Conservation (phyloP, 257 asterid species). For the Paraleonurus japonicus region DNA sequence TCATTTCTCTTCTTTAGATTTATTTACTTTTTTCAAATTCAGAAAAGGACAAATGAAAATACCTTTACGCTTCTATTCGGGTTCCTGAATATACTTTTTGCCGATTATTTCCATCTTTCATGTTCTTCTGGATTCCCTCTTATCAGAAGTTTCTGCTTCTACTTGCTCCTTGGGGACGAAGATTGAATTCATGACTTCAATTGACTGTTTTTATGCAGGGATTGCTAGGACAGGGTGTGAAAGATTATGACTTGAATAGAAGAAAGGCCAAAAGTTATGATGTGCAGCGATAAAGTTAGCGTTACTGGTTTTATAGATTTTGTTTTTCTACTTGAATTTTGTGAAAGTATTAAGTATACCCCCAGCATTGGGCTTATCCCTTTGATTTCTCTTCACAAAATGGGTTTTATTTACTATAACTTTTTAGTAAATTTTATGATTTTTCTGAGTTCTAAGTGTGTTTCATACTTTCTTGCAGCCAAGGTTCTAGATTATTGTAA, state of each 20-base stretch:
- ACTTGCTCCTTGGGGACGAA: too few relatives aligned
- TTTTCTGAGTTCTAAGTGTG: conserved; percentile 7
- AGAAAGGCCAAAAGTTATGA: conserved; percentile 23
- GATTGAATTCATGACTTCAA: conserved; percentile 21
- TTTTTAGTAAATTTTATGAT: background rate
- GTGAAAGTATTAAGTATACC: background rate
- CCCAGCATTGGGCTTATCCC: conserved; percentile 15
- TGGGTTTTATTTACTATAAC: conserved; percentile 8
- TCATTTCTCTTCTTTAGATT: conserved; percentile 2
- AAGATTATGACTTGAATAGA: conserved; percentile 19
- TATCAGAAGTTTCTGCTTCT: too few relatives aligned
- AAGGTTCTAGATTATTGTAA: conserved; percentile 29
- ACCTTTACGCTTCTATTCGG: background rate
- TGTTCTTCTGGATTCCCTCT: background rate
- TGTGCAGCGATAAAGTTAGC: conserved; percentile 26
- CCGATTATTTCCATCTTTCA: background rate
- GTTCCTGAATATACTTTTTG: background rate
- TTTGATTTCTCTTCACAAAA: background rate
- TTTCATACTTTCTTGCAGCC: conserved; percentile 4
- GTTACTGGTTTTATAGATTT: conserved; percentile 17
- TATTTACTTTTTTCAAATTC: background rate
- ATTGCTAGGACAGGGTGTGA: conserved; percentile 11
- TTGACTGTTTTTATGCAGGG: conserved; percentile 40
- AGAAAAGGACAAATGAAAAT: background rate
- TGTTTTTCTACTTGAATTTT: conserved; percentile 16